These are phyloP conservation scores for Tricholoma bakamatsutake DNA, from an alignment of 768 basidiomycete species.

Conservation along the genomic window DNA sequence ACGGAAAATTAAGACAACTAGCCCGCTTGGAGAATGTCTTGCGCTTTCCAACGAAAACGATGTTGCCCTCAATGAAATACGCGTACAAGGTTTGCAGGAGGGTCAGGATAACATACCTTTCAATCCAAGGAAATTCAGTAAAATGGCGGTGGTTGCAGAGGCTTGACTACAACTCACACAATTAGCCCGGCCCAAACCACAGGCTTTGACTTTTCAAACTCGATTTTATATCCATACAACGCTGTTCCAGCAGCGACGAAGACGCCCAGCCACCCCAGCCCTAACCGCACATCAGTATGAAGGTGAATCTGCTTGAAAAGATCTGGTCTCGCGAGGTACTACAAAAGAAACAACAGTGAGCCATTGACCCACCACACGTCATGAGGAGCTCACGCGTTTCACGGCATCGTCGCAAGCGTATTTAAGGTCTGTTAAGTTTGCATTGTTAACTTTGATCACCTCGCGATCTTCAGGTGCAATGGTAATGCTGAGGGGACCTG, in stretches of 20 bases:
- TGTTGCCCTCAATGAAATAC: slow-evolving; percentile 81
- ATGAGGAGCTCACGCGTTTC: slow-evolving; percentile 58
- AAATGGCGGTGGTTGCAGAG: not conserved
- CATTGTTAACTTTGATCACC: slow-evolving; percentile 55
- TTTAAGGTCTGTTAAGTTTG: slow-evolving; percentile 53
- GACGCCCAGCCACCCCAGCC: slow-evolving; percentile 81
- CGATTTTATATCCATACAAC: slow-evolving; percentile 78
- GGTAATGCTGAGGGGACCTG: slow-evolving; percentile 47
- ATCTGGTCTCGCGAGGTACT: slow-evolving; percentile 78
- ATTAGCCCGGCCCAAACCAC: slow-evolving; percentile 75
- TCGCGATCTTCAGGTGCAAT: slow-evolving; percentile 43
- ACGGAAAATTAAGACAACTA: slow-evolving; percentile 18
- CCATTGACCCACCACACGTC: not conserved
- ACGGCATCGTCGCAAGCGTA: slow-evolving; percentile 83
- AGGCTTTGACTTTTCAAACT: slow-evolving; percentile 87
- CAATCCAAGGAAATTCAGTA: slow-evolving; percentile 2
- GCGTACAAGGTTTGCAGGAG: slow-evolving; percentile 71
- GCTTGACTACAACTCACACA: slow-evolving; percentile 43
- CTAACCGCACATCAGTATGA: slow-evolving; percentile 86
- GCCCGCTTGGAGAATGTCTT: slow-evolving; percentile 88
- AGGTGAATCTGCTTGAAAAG: slow-evolving; percentile 82
- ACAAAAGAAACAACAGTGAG: slow-evolving; percentile 4
- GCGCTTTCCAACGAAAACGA: slow-evolving; percentile 84
- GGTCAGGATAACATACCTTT: slow-evolving; percentile 73
- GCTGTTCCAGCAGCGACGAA: slow-evolving; percentile 77